Evolutionary conservation across 495 filamentous ascomycete genomes (phyloP).

Genomic region (Podospora pseudocomata): DNA sequence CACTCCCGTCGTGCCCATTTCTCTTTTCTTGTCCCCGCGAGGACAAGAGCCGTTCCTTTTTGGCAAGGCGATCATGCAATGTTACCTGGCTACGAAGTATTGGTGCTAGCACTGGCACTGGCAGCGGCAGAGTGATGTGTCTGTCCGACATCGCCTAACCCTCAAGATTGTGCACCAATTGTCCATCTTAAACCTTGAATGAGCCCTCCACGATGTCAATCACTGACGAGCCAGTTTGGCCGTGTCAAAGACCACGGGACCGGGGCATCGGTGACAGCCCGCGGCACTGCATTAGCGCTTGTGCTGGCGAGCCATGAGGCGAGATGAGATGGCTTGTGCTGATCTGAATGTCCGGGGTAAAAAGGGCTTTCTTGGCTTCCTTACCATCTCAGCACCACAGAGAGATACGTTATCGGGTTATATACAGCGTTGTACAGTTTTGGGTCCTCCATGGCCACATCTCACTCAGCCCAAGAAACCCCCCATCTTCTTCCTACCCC

Average conservation of each 20-base stretch:
- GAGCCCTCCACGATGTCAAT: neutral
- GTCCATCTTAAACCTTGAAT: neutral
- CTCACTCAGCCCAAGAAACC: neutral
- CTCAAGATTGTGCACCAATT: neutral
- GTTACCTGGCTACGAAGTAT: neutral
- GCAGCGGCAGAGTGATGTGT: neutral
- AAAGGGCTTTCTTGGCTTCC: neutral
- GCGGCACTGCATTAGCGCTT: conserved; percentile 29
- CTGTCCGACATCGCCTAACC: neutral
- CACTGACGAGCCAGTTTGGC: neutral
- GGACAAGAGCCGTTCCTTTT: neutral
- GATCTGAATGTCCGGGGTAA: neutral
- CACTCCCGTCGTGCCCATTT: neutral
- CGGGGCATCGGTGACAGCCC: conserved; percentile 14
- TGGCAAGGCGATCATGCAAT: neutral
- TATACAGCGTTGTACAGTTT: neutral
- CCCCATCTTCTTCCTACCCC: conserved; percentile 6
- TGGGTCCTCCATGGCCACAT: neutral
- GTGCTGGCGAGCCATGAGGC: conserved; percentile 18
- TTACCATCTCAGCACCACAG: neutral
- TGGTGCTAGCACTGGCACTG: neutral
- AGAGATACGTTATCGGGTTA: neutral
- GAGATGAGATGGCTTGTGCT: conserved; percentile 22
- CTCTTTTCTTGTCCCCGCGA: neutral
- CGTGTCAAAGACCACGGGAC: neutral